Evolutionary conservation across 331 rosid species (phyloP).

Genomic region (Saraca asoca): DNA sequence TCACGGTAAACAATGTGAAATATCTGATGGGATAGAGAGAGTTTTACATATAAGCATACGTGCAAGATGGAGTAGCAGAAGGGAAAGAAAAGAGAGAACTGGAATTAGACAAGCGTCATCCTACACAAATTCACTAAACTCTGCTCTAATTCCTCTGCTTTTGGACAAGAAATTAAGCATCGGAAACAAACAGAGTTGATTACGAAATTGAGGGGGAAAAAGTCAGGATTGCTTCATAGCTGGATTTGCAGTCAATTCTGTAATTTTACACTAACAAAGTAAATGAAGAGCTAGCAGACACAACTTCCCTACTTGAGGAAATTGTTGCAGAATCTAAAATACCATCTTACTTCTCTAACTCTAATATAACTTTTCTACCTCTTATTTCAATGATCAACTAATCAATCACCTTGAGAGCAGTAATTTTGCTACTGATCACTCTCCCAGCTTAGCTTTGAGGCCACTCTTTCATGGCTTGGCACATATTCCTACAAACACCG

Average conservation of each 20-base stretch:
- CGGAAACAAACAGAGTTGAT: background rate
- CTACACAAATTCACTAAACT: too few relatives aligned
- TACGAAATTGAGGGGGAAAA: background rate
- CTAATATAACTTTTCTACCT: background rate
- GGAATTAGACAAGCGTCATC: too few relatives aligned
- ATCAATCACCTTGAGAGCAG: slow-evolving; percentile 52
- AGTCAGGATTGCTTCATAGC: too few relatives aligned
- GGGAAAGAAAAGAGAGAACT: too few relatives aligned
- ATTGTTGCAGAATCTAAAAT: too few relatives aligned
- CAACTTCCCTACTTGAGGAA: background rate
- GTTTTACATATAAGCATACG: too few relatives aligned
- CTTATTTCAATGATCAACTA: slow-evolving; percentile 23
- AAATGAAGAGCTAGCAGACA: background rate
- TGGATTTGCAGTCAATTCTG: background rate
- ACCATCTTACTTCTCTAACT: too few relatives aligned
- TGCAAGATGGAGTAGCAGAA: too few relatives aligned
- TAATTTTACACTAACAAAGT: background rate
- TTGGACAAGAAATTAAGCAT: background rate
- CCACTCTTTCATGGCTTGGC: slow-evolving; percentile 88
- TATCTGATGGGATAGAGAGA: too few relatives aligned
- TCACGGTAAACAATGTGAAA: too few relatives aligned
- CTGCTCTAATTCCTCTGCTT: background rate
- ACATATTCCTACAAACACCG: slow-evolving; percentile 58
- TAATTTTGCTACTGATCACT: slow-evolving; percentile 50
- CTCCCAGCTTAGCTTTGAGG: slow-evolving; percentile 92